Base-by-base conservation (phyloP, 1,284 basidiomycete genomes). In the Sporisorium exsertum region DNA sequence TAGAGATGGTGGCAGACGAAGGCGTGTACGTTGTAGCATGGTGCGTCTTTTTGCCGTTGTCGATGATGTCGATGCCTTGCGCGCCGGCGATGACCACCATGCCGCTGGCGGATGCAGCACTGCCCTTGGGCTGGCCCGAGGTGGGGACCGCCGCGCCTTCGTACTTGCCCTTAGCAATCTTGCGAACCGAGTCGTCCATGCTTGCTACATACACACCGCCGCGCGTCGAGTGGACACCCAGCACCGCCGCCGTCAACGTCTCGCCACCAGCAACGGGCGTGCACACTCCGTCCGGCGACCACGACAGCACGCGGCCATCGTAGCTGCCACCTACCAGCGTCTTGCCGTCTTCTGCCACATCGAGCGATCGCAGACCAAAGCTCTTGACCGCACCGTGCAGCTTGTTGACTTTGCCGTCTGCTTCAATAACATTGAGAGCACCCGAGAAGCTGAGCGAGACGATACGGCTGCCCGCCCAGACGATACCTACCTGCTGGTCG, bases 371-470 rank as follows among this genome's bases (percentile, higher is more conserved):
- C 40, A 64, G 33, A 18, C 74, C 74, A 27, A 78, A 70, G 52
- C 72, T 64, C 59, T 75, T 75, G 65, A 74, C 73, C 0, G 72
- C 61, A 4, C 75, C 79, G 40, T 81, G 46, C 37, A 77, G 64
- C 57, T 67, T 65, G 47, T 52, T 58, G 24, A 78, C 60, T 16
- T 64, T 65, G n/a, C 65, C 72, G 3, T 53, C 74, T 24, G 63
- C 26, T 20, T 71, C 59, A 24, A 86, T 79, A 20, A 97, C 84
- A 81, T 93, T 94, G 59, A 99, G 88, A 60, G 91, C 89, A 18
- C 96, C 95, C 0, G 90, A 90, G 79, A 97, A 88, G 2, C 94
- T 94, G 43, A 98, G 88, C 4, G 94, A 95, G 37, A 95, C 91
- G 61, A 97, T 90, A 6, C 74, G 52, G 53, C 89, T 89, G 45